phyloP scores from a whole-genome alignment of 345 rosid species.

The Durio zibethinus region DNA sequence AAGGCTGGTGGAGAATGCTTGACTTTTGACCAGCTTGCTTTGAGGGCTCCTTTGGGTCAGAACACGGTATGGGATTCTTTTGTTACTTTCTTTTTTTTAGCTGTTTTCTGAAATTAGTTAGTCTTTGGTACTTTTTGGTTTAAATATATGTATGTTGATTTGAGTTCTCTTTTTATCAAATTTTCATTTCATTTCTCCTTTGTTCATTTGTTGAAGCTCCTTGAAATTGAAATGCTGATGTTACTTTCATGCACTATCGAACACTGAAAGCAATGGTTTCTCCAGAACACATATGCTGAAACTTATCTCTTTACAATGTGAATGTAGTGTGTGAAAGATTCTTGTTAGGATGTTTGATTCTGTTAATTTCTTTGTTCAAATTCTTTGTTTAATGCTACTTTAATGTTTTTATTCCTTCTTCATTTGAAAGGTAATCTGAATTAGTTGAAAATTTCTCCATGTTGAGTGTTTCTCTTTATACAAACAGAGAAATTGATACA shows the following conservation, averaged over 20 bases:
- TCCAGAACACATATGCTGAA: not conserved
- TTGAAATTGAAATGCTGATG: not conserved
- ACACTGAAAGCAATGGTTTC: not conserved
- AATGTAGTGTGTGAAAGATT: not conserved
- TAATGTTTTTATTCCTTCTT: not conserved
- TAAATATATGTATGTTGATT: not conserved
- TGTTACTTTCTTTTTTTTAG: not conserved
- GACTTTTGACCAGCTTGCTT: conserved; percentile 94
- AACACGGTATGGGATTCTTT: conserved; percentile 62
- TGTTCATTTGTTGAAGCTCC: not conserved
- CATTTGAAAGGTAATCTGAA: no score
- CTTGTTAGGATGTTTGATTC: not conserved
- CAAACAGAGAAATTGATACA: not conserved
- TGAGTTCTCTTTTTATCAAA: not conserved
- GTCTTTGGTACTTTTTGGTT: not conserved
- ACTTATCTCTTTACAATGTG: not conserved
- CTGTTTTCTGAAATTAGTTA: not conserved
- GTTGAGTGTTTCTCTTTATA: not conserved
- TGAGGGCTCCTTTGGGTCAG: conserved; percentile 92
- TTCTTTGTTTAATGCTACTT: not conserved
- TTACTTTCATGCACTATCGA: not conserved
- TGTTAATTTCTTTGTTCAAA: not conserved
- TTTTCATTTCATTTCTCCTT: not conserved
- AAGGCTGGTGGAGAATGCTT: conserved; percentile 98
- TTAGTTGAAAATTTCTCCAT: not conserved